Conservation (phyloP, 208 protist species). For the Crithidia fasciculata region DNA sequence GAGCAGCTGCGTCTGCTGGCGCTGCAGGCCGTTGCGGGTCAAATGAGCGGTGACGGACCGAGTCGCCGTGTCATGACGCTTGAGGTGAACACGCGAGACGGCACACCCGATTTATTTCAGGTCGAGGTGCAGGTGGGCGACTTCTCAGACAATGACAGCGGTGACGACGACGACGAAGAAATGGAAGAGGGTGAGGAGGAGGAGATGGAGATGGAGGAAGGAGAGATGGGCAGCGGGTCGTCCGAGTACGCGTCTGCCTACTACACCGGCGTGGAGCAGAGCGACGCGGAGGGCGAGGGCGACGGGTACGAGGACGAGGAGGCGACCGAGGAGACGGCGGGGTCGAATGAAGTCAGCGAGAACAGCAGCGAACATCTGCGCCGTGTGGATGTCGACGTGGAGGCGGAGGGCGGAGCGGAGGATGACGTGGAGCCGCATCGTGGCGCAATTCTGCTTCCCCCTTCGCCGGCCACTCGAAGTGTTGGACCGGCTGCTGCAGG, state of each 20-base stretch:
- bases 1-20: constrained; percentile 38
- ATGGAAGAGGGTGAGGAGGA: background rate
- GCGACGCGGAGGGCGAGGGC: background rate
- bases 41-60: constrained; percentile 28
- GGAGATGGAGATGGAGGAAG: too few species aligned
- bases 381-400: background rate
- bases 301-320: background rate
- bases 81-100: constrained; percentile 33
- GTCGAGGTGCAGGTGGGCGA: constrained; percentile 38
- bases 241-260: background rate
- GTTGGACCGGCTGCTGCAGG: background rate
- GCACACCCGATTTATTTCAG: constrained; percentile 29
- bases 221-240: background rate
- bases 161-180: constrained; percentile 1
- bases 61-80: constrained; percentile 39
- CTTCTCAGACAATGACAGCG: constrained; percentile 20
- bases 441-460: constrained; percentile 19
- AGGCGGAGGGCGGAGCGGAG: background rate
- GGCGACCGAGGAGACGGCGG: background rate
- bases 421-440: constrained; percentile 21
- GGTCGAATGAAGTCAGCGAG: background rate
- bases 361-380: background rate
- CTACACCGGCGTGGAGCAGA: background rate
- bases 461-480: background rate
- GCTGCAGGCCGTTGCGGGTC: constrained; percentile 29